These are phyloP conservation scores for Kalmusia sp. DNA, from an alignment of 2,329 filamentous ascomycete genomes.

Conservation along the genomic window DNA sequence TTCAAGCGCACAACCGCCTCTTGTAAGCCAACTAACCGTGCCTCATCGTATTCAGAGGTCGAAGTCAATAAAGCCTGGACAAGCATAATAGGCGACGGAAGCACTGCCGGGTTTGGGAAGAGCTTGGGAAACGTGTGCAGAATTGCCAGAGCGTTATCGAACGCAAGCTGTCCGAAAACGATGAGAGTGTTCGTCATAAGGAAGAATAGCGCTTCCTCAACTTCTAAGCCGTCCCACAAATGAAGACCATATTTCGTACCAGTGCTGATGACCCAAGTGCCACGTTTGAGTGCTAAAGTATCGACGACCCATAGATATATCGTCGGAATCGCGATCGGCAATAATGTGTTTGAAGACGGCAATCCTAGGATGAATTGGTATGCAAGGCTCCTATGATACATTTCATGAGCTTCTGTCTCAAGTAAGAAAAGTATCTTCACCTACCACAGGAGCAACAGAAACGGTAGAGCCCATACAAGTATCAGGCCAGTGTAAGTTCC, in stretches of 20 bases:
- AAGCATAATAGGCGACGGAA: conserved; percentile 59
- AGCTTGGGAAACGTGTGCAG: conserved; percentile 67
- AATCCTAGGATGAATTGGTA: conserved; percentile 69
- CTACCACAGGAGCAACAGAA: conserved; percentile 68
- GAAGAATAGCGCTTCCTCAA: conserved; percentile 80
- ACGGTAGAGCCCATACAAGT: conserved; percentile 71
- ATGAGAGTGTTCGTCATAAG: conserved; percentile 73
- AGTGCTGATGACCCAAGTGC: conserved; percentile 74
- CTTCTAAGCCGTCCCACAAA: conserved; percentile 70
- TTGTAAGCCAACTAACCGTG: conserved; percentile 63
- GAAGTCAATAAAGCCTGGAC: conserved; percentile 60
- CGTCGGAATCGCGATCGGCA: conserved; percentile 70
- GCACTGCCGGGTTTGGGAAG: conserved; percentile 59
- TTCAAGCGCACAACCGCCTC: conserved; percentile 66
- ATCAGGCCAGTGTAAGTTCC: conserved; percentile 75
- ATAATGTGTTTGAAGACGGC: conserved; percentile 63
- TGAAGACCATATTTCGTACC: conserved; percentile 71
- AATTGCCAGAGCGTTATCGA: conserved; percentile 73
- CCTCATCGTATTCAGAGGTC: conserved; percentile 61
- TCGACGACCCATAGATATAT: conserved; percentile 77
- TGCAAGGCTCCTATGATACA: conserved; percentile 58
- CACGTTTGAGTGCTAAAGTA: conserved; percentile 69
- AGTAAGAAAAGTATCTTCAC: background rate
- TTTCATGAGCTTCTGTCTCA: conserved; percentile 10
- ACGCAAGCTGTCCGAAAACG: conserved; percentile 71